Evolutionary conservation across 2,329 filamentous ascomycete species (phyloP), one percentile per base, ranked within the genome.

Genomic region (Blumeria graminis): DNA sequence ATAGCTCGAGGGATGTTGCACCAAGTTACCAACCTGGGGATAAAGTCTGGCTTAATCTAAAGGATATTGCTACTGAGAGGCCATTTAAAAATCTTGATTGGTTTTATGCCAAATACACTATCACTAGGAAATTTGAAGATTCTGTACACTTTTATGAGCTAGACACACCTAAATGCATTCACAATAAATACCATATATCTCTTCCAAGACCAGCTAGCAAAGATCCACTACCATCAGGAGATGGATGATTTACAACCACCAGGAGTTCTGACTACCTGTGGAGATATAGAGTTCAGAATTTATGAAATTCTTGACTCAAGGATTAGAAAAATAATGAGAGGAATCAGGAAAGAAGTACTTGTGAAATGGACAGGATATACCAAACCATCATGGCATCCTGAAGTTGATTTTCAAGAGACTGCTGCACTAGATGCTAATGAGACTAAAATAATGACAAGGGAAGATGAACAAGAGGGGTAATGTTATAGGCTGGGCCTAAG

Each of bases 21-120:
- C 28, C 33, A 8, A 32, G 18, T 11, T 50, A 50, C 33, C 28
- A 50, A 16, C 10, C 18, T 11, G 50, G 28, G 35, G 50, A 53
- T 36, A 53, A 53, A 18, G 50, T 53, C 16, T 53, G 50, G 50
- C n/a, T 53, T n/a, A n/a, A n/a, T n/a, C n/a, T n/a, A n/a, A n/a
- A n/a, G n/a, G n/a, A n/a, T n/a, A n/a, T n/a, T n/a, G n/a, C n/a
- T n/a, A n/a, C n/a, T n/a, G n/a, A n/a, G n/a, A n/a, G n/a, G n/a
- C n/a, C n/a, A n/a, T n/a, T n/a, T n/a, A n/a, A n/a, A n/a, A n/a
- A n/a, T n/a, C n/a, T n/a, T n/a, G n/a, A n/a, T n/a, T n/a, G n/a
- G n/a, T n/a, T n/a, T n/a, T n/a, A n/a, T n/a, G n/a, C n/a, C n/a
- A n/a, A n/a, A n/a, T n/a, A n/a, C n/a, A n/a, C n/a, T n/a, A n/a